Conservation (phyloP, 1,139 yeast genomes). For the Yamadazyma conglobata region DNA sequence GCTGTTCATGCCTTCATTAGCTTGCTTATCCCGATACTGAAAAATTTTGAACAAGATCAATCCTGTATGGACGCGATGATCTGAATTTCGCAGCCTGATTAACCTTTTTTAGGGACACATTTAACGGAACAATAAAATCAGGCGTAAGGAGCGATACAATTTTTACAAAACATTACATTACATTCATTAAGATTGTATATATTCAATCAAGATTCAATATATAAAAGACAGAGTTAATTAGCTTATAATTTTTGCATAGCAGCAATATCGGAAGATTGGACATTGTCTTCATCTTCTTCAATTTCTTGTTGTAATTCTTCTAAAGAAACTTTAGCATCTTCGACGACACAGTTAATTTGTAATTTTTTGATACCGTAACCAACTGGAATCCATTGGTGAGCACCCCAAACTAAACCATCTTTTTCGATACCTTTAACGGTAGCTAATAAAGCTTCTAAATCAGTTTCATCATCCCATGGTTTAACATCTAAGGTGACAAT, state of each 20-base stretch:
- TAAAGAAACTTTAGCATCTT: constrained; percentile 92
- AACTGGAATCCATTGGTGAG: constrained; percentile 90
- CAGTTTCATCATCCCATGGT: constrained; percentile 99
- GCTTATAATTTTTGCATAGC: constrained; percentile 95
- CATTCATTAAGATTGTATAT: constrained; percentile 1
- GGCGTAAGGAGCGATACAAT: too few relatives aligned
- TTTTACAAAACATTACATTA: too few relatives aligned
- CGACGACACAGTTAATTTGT: constrained; percentile 97
- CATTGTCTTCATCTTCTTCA: constrained; percentile 98
- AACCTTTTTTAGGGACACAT: too few relatives aligned
- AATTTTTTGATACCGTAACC: constrained; percentile 99
- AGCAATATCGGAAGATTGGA: constrained; percentile 96
- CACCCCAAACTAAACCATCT: constrained; percentile 99
- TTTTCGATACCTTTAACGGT: constrained; percentile 77
- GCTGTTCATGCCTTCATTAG: neutral
- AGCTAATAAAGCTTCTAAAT: constrained; percentile 82
- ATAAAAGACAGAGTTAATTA: neutral
- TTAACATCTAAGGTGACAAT: constrained; percentile 94
- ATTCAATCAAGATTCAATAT: constrained; percentile 1
- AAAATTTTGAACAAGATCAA: constrained; percentile 2
- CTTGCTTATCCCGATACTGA: neutral
- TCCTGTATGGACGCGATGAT: constrained; percentile 4
- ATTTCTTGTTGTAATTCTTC: constrained; percentile 81
- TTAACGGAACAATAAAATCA: too few relatives aligned
- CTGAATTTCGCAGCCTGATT: constrained; percentile 6